A percentile compares a stretch with the other conserved stretches of the same genome.
Evolutionary conservation across 2,329 filamentous ascomycete species (phyloP).

Genomic region (Arachnopeziza araneosa): DNA sequence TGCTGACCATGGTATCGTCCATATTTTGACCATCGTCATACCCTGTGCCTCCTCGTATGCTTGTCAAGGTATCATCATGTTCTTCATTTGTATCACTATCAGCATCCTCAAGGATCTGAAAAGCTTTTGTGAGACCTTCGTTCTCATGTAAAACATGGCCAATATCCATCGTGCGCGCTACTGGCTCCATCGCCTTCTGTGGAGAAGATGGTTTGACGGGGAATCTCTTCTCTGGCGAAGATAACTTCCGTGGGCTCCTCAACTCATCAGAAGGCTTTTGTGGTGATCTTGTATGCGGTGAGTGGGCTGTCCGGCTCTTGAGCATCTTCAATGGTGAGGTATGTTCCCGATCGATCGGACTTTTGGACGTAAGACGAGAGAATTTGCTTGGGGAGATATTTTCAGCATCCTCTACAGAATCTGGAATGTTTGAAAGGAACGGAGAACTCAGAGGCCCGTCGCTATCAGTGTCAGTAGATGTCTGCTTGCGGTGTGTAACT

Average conservation of each 20-base stretch:
- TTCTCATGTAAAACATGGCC: conserved; percentile 51
- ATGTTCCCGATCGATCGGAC: conserved; percentile 22
- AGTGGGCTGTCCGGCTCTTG: conserved; percentile 24
- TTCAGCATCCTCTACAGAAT: conserved; percentile 21
- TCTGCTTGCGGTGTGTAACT: conserved; percentile 19
- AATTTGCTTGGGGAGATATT: conserved; percentile 27
- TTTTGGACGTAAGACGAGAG: conserved; percentile 18
- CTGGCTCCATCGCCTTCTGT: conserved; percentile 30
- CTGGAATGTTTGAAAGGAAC: conserved; percentile 22
- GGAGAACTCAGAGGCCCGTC: conserved; percentile 28
- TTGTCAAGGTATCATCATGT: conserved; percentile 25
- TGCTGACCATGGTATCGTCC: conserved; percentile 32
- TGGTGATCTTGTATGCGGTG: conserved; percentile 15
- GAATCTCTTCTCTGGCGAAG: conserved; percentile 51
- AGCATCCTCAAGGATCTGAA: conserved; percentile 56
- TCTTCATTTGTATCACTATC: conserved; percentile 28
- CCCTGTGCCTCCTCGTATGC: conserved; percentile 30
- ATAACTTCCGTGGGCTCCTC: conserved; percentile 43
- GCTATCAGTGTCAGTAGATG: conserved; percentile 17
- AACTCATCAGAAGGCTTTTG: conserved; percentile 14
- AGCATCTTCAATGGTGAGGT: conserved; percentile 26
- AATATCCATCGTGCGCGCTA: conserved; percentile 30
- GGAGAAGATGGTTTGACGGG: conserved; percentile 47
- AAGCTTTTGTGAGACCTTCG: conserved; percentile 51
- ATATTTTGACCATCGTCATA: conserved; percentile 32